Percentiles rank a stretch among this genome's conserved stretches.
Evolutionary conservation across 2,329 filamentous ascomycete species (phyloP).

Genomic region (Aspergillus hiratsukae): DNA sequence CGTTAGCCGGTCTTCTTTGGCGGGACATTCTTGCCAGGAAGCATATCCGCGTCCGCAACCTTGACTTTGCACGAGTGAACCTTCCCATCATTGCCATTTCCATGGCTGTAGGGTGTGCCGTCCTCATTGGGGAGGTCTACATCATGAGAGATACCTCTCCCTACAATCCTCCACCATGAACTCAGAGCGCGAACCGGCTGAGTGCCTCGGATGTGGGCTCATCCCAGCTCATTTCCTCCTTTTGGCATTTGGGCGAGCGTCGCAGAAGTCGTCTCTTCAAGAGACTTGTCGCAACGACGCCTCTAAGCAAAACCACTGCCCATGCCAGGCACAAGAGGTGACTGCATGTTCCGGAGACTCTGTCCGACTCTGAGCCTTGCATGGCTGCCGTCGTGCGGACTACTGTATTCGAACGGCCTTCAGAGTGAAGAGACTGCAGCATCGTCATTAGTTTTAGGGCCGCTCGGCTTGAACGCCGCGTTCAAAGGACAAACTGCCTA

Average conservation of each 20-base stretch:
- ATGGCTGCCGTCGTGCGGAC: background rate
- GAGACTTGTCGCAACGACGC: background rate
- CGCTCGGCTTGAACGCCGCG: background rate
- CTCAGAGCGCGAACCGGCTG: background rate
- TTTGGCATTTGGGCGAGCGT: background rate
- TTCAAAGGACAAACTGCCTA: background rate
- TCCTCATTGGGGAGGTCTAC: conserved; percentile 62
- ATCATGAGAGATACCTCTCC: conserved; percentile 30
- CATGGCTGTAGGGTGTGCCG: conserved; percentile 60
- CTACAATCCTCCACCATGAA: background rate
- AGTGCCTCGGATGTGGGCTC: background rate
- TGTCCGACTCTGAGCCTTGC: background rate
- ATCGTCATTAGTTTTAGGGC: background rate
- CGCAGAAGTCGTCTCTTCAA: background rate
- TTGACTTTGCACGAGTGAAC: conserved; percentile 66
- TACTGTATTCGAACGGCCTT: background rate
- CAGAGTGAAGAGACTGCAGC: background rate
- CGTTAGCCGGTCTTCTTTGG: conserved; percentile 68
- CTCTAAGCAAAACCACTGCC: background rate
- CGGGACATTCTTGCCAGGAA: conserved; percentile 65
- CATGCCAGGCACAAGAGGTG: background rate
- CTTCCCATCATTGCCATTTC: conserved; percentile 65
- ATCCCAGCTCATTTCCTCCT: background rate
- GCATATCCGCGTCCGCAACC: conserved; percentile 58
- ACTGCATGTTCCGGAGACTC: background rate